Conservation (phyloP, 2,329 filamentous ascomycete genomes). For the Bipolaris victoriae region DNA sequence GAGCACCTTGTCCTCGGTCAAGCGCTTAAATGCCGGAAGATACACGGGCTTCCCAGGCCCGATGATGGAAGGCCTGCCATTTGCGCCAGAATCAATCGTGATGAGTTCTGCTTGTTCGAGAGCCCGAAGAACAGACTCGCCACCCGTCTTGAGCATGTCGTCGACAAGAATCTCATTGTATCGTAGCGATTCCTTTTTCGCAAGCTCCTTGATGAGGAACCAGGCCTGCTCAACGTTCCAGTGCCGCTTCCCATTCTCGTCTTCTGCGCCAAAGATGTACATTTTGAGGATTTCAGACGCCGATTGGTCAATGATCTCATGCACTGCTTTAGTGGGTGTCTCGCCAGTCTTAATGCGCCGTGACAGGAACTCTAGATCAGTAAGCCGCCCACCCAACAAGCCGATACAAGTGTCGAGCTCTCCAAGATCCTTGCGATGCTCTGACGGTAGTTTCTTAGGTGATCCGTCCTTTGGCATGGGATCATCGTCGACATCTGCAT, state of each 20-base stretch:
- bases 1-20: slow-evolving; percentile 75
- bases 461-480: slow-evolving; percentile 47
- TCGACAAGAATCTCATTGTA: slow-evolving; percentile 87
- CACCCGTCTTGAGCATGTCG: slow-evolving; percentile 73
- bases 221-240: slow-evolving; percentile 91
- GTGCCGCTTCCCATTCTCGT: slow-evolving; percentile 59
- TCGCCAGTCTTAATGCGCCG: slow-evolving; percentile 87
- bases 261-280: slow-evolving; percentile 73
- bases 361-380: slow-evolving; percentile 93
- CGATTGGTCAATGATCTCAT: slow-evolving; percentile 87
- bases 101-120: slow-evolving; percentile 89
- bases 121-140: slow-evolving; percentile 77
- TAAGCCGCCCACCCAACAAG: slow-evolving; percentile 86
- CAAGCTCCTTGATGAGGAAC: slow-evolving; percentile 81
- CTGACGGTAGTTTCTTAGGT: slow-evolving; percentile 54
- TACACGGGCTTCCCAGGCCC: slow-evolving; percentile 86
- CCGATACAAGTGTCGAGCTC: slow-evolving; percentile 84
- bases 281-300: slow-evolving; percentile 92
- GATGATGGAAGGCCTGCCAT: slow-evolving; percentile 79
- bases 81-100: slow-evolving; percentile 69
- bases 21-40: slow-evolving; percentile 76
- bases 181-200: slow-evolving; percentile 69
- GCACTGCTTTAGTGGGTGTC: slow-evolving; percentile 77
- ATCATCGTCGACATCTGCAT: slow-evolving; percentile 55
- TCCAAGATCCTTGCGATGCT: slow-evolving; percentile 62